Percentiles rank a stretch among this genome's conserved stretches.
Evolutionary conservation across 1,284 basidiomycete species (phyloP).

Genomic region (Leccinum griseonigrum): DNA sequence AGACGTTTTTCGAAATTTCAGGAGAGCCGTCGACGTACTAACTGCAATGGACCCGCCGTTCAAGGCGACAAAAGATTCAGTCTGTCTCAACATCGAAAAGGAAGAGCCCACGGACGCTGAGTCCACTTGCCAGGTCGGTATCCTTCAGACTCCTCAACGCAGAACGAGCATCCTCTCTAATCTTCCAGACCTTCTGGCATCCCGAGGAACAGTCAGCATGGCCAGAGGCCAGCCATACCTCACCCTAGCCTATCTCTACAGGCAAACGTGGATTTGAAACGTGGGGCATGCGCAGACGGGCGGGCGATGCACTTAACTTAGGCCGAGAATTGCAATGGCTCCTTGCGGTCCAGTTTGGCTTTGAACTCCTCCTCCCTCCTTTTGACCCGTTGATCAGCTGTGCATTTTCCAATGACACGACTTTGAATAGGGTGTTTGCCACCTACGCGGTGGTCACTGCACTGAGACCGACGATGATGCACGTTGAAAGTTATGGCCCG

Average conservation of each 20-base stretch:
- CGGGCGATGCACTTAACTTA: conserved; percentile 64
- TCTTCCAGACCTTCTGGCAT: conserved; percentile 45
- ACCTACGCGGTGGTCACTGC: conserved; percentile 79
- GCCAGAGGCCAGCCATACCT: conserved; percentile 8
- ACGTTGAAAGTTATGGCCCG: background rate
- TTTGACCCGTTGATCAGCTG: conserved; percentile 83
- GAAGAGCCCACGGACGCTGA: conserved; percentile 44
- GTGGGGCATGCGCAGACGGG: conserved; percentile 5
- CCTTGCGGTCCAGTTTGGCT: conserved; percentile 92
- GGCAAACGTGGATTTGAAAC: background rate
- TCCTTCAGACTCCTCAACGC: conserved; percentile 38
- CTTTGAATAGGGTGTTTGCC: conserved; percentile 68
- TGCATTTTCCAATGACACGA: conserved; percentile 47
- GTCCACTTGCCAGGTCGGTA: conserved; percentile 29
- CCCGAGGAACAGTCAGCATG: conserved; percentile 14
- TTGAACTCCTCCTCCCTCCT: conserved; percentile 78
- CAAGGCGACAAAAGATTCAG: conserved; percentile 14
- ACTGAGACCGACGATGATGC: conserved; percentile 70
- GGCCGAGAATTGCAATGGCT: conserved; percentile 87
- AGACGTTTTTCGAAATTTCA: no score
- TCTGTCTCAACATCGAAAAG: conserved; percentile 43
- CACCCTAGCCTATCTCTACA: conserved; percentile 53
- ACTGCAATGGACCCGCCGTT: conserved; percentile 17
- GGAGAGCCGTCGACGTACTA: background rate
- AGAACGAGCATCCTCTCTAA: conserved; percentile 32